Base-by-base conservation (phyloP, 352 stramenopile genomes). In the Aphanomyces invadans region DNA sequence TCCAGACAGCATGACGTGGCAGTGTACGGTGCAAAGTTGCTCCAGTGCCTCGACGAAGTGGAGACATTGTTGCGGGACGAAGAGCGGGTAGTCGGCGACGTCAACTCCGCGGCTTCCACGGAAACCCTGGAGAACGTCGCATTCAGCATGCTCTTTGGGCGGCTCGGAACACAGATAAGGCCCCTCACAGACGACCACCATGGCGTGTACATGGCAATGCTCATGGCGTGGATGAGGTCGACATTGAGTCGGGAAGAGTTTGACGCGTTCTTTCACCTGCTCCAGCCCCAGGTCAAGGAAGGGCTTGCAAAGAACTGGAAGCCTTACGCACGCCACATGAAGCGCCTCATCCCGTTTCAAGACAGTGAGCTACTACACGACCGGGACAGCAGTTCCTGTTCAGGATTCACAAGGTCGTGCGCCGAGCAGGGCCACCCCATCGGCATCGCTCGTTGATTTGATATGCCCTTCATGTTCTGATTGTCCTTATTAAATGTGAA, bases 211-310 rank as follows among this genome's bases (percentile, higher is more conserved):
- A 64, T 88, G 28, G 76, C 79, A 2, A 83, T 87, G 65, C 48
- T 90, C 38, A 72, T 90, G 4, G 81, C 79, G 5, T 89, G 79
- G 79, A 86, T 89, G 79, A 79, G 76, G 61, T 74, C 72, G 31
- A 71, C 79, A 55, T 73, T 86, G 69, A 73, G 57, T 33, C 75
- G 81, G 15, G 59, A 72, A 5, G 77, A 87, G 33, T 73, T 83
- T 54, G 62, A 75, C 28, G 64, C 74, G 7, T 89, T 89, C 57
- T 65, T 87, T 7, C 65, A 70, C 42, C 69, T 87, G 1, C 84
- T 89, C 29, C 0, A 21, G 12, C 49, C 49, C 25, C 17, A 12
- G 5, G 25, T 57, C 49, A 57, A 57, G 12, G 49, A 57, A n/a
- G 7, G 49, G 10, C 25, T 57, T 32, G 49, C 49, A 4, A 21